Evolutionary conservation across 352 stramenopile species (phyloP).

Genomic region (Pythium scleroteichum): DNA sequence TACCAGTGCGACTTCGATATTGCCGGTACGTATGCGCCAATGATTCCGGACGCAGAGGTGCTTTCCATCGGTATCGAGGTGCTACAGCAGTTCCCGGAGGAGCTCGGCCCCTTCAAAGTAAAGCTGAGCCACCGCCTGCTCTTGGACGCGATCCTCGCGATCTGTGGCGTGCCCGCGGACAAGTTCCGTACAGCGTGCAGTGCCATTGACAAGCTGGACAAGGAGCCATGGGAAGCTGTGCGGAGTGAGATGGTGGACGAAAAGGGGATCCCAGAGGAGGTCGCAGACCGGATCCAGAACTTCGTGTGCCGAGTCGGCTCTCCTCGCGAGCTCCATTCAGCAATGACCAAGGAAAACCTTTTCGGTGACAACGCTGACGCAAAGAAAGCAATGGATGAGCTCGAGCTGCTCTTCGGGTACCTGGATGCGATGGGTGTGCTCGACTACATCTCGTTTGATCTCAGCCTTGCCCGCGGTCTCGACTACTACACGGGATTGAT

Average conservation of each 20-base stretch:
- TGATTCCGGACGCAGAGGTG: constrained; percentile 97
- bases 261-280: constrained; percentile 91
- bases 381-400: constrained; percentile 88
- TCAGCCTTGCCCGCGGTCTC: constrained; percentile 96
- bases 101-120: constrained; percentile 93
- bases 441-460: constrained; percentile 94
- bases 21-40: constrained; percentile 92
- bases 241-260: constrained; percentile 96
- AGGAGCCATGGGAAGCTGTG: constrained; percentile 93
- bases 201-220: constrained; percentile 99
- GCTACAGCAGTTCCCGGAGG: constrained; percentile 82
- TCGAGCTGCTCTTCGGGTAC: constrained; percentile 96
- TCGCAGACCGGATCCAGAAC: constrained; percentile 93
- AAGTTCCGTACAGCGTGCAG: constrained; percentile 98
- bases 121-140: constrained; percentile 98
- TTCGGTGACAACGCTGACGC: constrained; percentile 92
- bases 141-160: constrained; percentile 97
- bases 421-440: constrained; percentile 97
- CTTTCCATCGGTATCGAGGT: constrained; percentile 94
- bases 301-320: constrained; percentile 93
- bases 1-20: constrained; percentile 99
- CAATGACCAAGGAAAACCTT: constrained; percentile 70
- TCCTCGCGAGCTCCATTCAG: constrained; percentile 84
- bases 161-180: constrained; percentile 95
- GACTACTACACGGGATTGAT: constrained; percentile 99